Evolutionary conservation across 352 stramenopile species (phyloP), one percentile per base, ranked within the genome.

Genomic region (Phytophthora nicotianae): DNA sequence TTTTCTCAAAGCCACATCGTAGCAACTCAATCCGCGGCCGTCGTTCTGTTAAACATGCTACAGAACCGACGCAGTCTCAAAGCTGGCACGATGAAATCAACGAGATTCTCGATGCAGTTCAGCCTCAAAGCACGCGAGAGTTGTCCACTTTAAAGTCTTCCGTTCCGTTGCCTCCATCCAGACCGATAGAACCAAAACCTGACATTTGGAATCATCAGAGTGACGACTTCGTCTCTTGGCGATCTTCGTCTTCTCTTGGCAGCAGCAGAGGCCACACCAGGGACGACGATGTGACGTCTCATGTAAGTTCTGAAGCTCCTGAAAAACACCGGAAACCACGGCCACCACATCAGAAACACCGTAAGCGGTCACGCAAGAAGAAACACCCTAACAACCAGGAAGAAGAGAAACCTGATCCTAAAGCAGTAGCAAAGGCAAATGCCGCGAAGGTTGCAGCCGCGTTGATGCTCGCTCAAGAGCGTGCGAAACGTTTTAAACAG

Each of bases 371-470:
- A 40, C 58, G 59, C 9, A 68, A 53, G 49, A 73, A 70, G 26
- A 65, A 67, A 21, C 47, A 47, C 29, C 55, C 57, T 35, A 45
- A 29, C n/a, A 72, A 72, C 35, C 64, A 72, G 29, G 67, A 57
- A 42, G 68, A 52, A 37, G 24, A 55, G 16, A 33, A 41, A 50
- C 27, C 64, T 16, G 24, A 62, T 16, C 62, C 51, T 1, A 67
- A 68, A 16, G 33, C 42, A 24, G 10, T 68, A 19, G 60, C 42
- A 13, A 62, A 67, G 16, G 45, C 46, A 19, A 83, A 70, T 33
- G 68, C 64, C 1, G 60, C 67, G n/a, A 81, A 78, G 21, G 52
- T 85, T 7, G 68, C 65, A 2, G 63, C 62, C n/a, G 70, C 73
- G 0, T n/a, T 85, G 1, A 50, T 37, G 1, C 41, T 76, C 8